phyloP scores from a whole-genome alignment of 1,139 yeast genomes.

The Scheffersomyces titani region DNA sequence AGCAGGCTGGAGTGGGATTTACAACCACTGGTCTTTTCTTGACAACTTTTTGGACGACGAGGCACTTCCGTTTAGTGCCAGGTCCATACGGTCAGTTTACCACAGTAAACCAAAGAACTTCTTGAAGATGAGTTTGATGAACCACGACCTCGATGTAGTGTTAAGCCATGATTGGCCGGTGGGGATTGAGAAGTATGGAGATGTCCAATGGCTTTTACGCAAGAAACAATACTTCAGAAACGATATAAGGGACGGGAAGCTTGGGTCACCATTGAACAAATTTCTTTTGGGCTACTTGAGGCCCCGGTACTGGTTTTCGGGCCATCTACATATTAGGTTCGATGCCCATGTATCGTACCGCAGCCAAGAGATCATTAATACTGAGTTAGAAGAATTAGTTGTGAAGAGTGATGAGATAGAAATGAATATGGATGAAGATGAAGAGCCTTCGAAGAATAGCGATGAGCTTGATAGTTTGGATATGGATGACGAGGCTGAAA shows the following conservation, averaged over 20 bases:
- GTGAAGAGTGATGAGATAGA: background rate
- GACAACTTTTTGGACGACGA: constrained; percentile 27
- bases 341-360: constrained; percentile 46
- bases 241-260: constrained; percentile 58
- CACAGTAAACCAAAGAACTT: constrained; percentile 72
- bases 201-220: constrained; percentile 46
- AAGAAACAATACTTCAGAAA: constrained; percentile 65
- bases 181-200: constrained; percentile 70
- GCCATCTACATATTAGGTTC: constrained; percentile 82
- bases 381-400: background rate
- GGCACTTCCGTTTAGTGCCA: constrained; percentile 48
- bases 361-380: background rate
- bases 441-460: constrained; percentile 5
- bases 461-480: constrained; percentile 17
- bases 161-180: constrained; percentile 96
- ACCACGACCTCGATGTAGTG: constrained; percentile 48
- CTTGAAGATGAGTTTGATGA: constrained; percentile 49
- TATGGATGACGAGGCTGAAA: constrained; percentile 7
- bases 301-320: constrained; percentile 83
- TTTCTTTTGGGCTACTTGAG: constrained; percentile 51
- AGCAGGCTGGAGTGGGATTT: constrained; percentile 86
- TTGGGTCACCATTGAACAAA: constrained; percentile 80
- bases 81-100: constrained; percentile 59
- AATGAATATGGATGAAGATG: constrained; percentile 25
- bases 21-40: constrained; percentile 44